Percentiles rank a stretch among this genome's conserved stretches.
Conservation (phyloP, 257 asterid species). For the Solanum chilense region DNA sequence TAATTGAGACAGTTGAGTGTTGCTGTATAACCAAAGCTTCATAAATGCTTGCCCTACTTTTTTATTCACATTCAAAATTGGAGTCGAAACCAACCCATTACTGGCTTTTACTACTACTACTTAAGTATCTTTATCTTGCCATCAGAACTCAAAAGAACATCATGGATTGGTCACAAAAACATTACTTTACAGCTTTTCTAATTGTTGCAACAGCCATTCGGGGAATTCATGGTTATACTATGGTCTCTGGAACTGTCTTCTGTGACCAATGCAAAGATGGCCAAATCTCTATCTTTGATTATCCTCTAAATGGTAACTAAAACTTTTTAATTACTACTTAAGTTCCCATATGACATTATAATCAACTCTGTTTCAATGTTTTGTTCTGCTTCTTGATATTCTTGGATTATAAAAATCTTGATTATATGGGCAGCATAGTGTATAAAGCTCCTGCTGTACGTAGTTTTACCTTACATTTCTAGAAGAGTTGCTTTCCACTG, state of each 20-base stretch:
- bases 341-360: not conserved
- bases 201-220: slow-evolving; percentile 21
- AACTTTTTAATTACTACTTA: not conserved
- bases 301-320: slow-evolving; percentile 52
- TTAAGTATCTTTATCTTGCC: not conserved
- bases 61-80: not conserved
- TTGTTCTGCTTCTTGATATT: not conserved
- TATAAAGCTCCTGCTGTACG: not conserved
- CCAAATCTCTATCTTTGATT: slow-evolving; percentile 64
- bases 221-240: slow-evolving; percentile 39
- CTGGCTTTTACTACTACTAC: not conserved
- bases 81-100: not conserved
- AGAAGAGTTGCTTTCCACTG: not conserved
- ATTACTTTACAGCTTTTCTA: slow-evolving; percentile 35
- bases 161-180: slow-evolving; percentile 46
- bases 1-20: slow-evolving; percentile 30
- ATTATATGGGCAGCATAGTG: not conserved
- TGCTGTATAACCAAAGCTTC: not conserved
- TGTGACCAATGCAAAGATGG: slow-evolving; percentile 98
- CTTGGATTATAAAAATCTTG: not conserved
- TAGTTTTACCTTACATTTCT: not conserved
- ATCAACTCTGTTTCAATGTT: not conserved
- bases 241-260: slow-evolving; percentile 76
- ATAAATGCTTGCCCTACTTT: not conserved
- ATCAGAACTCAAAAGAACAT: not conserved